Percentiles rank a stretch among this genome's conserved stretches.
phyloP scores from a whole-genome alignment of 148 eudicot genomes.

The Dysphania ambrosioides region DNA sequence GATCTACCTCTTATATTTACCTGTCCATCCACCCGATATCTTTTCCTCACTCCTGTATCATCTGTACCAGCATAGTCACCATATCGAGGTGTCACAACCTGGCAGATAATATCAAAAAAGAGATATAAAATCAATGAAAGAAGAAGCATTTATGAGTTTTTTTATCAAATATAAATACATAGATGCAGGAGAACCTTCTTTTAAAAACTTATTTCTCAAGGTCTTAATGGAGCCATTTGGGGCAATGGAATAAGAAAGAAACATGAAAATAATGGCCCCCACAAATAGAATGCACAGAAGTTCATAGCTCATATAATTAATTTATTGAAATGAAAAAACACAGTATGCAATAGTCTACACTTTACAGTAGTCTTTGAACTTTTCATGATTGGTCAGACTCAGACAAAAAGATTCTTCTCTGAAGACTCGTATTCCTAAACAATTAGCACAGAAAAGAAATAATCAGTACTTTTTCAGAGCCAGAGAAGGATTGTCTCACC shows the following conservation, averaged over 20 bases:
- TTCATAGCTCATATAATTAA: constrained; percentile 1
- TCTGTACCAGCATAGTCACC: constrained; percentile 69
- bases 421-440: not conserved
- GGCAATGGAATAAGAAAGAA: not conserved
- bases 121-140: no score
- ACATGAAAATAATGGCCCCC: not conserved
- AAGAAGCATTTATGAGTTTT: not conserved
- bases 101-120: constrained; percentile 9
- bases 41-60: constrained; percentile 63
- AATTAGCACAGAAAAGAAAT: constrained; percentile 3
- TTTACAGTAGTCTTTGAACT: not conserved
- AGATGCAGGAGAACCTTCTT: no score
- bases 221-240: not conserved
- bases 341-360: not conserved
- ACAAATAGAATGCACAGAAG: not conserved
- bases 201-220: no score
- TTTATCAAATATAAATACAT: not conserved
- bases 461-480: not conserved
- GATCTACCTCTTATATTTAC: constrained; percentile 33
- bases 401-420: not conserved
- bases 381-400: not conserved
- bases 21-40: constrained; percentile 83
- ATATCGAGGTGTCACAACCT: constrained; percentile 92
- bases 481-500: constrained; percentile 41
- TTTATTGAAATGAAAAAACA: not conserved